Evolutionary conservation across 2,329 filamentous ascomycete genomes (phyloP).

Genomic region (Madurella fahalii): DNA sequence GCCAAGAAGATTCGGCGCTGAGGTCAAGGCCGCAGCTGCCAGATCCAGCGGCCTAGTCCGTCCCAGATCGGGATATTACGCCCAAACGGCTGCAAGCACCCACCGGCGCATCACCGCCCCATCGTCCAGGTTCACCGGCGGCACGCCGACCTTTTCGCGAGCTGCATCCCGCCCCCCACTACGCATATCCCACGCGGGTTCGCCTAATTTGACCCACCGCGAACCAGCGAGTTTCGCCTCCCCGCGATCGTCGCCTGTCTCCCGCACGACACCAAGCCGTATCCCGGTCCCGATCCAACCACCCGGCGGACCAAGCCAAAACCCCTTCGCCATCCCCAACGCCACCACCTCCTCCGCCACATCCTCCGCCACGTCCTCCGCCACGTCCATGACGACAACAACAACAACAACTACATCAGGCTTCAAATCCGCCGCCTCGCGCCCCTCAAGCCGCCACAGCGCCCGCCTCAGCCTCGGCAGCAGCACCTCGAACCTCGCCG

Average conservation of each 20-base stretch:
- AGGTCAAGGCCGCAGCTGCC: constrained; percentile 16
- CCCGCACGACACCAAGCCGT: constrained; percentile 39
- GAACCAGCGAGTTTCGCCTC: constrained; percentile 52
- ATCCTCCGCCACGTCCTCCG: no score
- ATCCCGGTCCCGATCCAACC: constrained; percentile 37
- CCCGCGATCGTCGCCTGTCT: constrained; percentile 41
- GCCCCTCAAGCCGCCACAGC: constrained; percentile 22
- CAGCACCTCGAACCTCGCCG: not conserved
- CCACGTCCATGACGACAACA: not conserved
- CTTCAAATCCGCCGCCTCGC: constrained; percentile 15
- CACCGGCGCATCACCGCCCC: constrained; percentile 45
- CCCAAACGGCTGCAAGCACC: constrained; percentile 21
- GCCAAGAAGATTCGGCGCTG: constrained; percentile 25
- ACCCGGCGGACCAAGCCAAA: constrained; percentile 1
- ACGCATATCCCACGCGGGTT: constrained; percentile 45
- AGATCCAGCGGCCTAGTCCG: constrained; percentile 14
- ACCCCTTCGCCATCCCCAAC: constrained; percentile 19
- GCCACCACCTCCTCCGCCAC: constrained; percentile 3
- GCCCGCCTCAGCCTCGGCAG: constrained; percentile 16
- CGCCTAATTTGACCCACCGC: constrained; percentile 37
- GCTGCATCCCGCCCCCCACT: constrained; percentile 20
- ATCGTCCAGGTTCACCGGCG: constrained; percentile 34
- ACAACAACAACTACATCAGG: not conserved
- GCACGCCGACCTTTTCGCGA: constrained; percentile 16
- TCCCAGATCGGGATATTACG: constrained; percentile 16